phyloP scores from a whole-genome alignment of 345 rosid species.

The Populus nigra region DNA sequence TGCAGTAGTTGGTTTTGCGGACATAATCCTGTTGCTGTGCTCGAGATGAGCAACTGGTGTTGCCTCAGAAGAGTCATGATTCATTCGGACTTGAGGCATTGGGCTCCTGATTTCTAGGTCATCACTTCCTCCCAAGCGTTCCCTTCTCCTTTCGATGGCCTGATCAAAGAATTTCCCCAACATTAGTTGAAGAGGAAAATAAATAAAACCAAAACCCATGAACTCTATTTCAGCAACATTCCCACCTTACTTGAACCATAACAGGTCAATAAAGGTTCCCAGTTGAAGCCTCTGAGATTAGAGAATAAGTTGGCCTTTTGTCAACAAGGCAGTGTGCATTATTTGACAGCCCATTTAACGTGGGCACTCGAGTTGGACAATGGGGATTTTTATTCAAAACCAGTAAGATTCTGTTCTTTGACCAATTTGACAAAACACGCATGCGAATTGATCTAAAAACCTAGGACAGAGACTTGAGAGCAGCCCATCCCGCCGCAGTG shows the following conservation, averaged over 20 bases:
- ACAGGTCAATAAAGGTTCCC: not conserved
- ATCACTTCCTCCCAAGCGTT: constrained; percentile 43
- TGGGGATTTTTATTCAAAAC: not conserved
- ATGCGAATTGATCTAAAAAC: not conserved
- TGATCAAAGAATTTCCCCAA: constrained; percentile 14
- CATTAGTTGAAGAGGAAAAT: not conserved
- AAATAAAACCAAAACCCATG: not conserved
- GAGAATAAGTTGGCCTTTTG: not conserved
- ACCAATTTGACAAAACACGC: not conserved
- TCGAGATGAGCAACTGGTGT: constrained; percentile 36
- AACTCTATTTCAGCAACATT: not conserved
- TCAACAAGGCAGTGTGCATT: not conserved
- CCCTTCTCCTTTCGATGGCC: constrained; percentile 83
- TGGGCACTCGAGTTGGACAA: not conserved
- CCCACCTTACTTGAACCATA: not conserved
- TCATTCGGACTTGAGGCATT: constrained; percentile 23
- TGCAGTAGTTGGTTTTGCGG: constrained; percentile 47
- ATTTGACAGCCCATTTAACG: not conserved
- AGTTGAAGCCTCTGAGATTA: not conserved
- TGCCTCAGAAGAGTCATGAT: constrained; percentile 36
- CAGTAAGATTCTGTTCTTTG: too few species aligned
- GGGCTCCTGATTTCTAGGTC: constrained; percentile 50
- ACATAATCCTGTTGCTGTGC: constrained; percentile 24
- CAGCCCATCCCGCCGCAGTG: not conserved
- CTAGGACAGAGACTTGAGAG: not conserved